Evolutionary conservation across 208 protist species (phyloP), one percentile per base, ranked within the genome.

Genomic region (Angomonas desouzai): DNA sequence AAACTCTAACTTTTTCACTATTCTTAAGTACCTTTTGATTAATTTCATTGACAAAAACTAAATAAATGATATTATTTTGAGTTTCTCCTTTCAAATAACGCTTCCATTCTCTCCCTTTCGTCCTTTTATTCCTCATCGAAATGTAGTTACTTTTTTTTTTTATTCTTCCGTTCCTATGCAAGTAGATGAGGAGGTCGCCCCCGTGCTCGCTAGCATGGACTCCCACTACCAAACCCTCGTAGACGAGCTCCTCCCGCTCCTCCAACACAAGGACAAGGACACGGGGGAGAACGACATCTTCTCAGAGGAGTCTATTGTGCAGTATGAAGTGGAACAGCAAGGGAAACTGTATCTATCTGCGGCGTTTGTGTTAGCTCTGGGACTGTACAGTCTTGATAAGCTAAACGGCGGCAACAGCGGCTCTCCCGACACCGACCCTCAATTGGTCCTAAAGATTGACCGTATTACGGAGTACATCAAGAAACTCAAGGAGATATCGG

Each of bases 381-480:
- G 85, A 0, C 73, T 85, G 3, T 90, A 91, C 75, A 70, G 83
- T 0, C 71, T 90, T 7, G 82, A 92, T 58, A 81, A 83, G 67
- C 59, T 91, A 23, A 70, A 74, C 2, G 70, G 89, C 34, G 47
- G 36, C 3, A 38, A 48, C 9, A 69, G 53, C 22, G 27, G 28
- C 34, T 48, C 32, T 20, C 2, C 2, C 32, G 30, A 23, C 13
- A 18, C 30, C 28, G 85, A 95, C 53, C 63, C 74, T 33, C 89
- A 89, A 74, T 68, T 95, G 28, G 58, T 80, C n/a, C 71, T 90
- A 0, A 92, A 95, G 70, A 89, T 95, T 28, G 79, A 95, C 38
- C 89, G 89, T 3, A 80, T 95, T 40, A 80, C 83, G 29, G 89
- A 89, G 48, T 92, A 92, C 62, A 91, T 95, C 38, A 80, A 83